These are phyloP conservation scores for Cyberlindnera galapagoensis DNA, from an alignment of 805 yeast species.

Conservation along the genomic window DNA sequence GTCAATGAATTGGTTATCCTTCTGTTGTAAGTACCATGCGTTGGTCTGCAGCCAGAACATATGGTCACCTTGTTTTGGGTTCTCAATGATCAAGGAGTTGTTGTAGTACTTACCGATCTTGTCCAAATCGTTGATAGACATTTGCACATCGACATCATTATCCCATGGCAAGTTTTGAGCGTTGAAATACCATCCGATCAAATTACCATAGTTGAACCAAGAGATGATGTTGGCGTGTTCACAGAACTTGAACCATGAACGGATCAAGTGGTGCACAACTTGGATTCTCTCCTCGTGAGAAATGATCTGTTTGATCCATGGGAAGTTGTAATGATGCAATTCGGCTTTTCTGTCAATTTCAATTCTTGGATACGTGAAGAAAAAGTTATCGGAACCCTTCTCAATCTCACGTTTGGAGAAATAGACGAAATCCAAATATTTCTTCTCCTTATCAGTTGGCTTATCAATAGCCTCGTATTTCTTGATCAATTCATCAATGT, in stretches of 20 bases:
- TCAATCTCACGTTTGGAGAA: constrained; percentile 21
- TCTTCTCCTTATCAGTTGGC: constrained; percentile 18
- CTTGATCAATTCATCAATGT: constrained; percentile 12
- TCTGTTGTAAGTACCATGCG: constrained; percentile 28
- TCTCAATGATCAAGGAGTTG: constrained; percentile 43
- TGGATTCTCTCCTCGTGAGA: constrained; percentile 24
- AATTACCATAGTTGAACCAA: constrained; percentile 61
- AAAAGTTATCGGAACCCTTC: constrained; percentile 19
- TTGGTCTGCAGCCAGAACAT: constrained; percentile 29
- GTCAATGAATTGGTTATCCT: constrained; percentile 37
- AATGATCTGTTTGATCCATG: constrained; percentile 25
- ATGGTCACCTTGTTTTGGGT: constrained; percentile 27
- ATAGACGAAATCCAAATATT: constrained; percentile 21
- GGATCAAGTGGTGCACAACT: constrained; percentile 39
- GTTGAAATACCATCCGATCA: constrained; percentile 58
- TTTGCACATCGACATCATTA: constrained; percentile 54
- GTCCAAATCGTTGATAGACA: constrained; percentile 40
- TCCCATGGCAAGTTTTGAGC: constrained; percentile 58
- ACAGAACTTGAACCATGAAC: constrained; percentile 50
- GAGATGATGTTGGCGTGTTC: constrained; percentile 36
- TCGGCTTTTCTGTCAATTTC: constrained; percentile 21
- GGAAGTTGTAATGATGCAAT: constrained; percentile 27
- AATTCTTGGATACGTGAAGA: constrained; percentile 23
- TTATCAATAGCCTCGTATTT: constrained; percentile 8
- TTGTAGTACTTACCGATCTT: constrained; percentile 40